Conservation (phyloP, 768 basidiomycete species). For the Kwoniella sp. region DNA sequence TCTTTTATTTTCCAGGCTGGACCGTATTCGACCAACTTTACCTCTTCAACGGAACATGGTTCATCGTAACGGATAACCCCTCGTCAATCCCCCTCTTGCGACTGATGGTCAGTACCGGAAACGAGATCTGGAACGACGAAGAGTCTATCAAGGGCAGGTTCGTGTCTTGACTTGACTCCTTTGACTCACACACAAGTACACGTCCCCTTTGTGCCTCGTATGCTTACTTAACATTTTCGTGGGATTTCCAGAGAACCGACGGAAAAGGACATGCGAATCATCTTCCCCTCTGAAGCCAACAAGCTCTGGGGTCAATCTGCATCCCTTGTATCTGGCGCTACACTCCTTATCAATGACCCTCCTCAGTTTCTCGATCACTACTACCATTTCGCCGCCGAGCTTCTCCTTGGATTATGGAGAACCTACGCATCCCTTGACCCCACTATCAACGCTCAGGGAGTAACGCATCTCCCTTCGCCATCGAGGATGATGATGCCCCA, state of each 20-base stretch:
- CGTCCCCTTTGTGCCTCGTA: too few relatives aligned
- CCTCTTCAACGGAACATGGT: slow-evolving; percentile 76
- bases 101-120: slow-evolving; percentile 71
- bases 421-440: slow-evolving; percentile 81
- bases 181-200: too few relatives aligned
- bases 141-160: slow-evolving; percentile 60
- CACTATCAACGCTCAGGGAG: slow-evolving; percentile 66
- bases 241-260: slow-evolving; percentile 63
- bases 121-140: slow-evolving; percentile 64
- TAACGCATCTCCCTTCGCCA: slow-evolving; percentile 71
- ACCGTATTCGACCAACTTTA: slow-evolving; percentile 84
- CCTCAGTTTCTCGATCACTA: slow-evolving; percentile 87
- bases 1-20: slow-evolving; percentile 67
- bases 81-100: slow-evolving; percentile 66
- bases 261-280: slow-evolving; percentile 74
- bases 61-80: slow-evolving; percentile 76
- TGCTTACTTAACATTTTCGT: background rate
- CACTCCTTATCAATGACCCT: slow-evolving; percentile 81
- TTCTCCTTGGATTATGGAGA: slow-evolving; percentile 89
- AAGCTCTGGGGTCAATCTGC: slow-evolving; percentile 72
- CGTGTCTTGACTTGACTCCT: slow-evolving; percentile 11
- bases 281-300: slow-evolving; percentile 69
- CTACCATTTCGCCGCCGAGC: slow-evolving; percentile 90
- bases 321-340: slow-evolving; percentile 72
- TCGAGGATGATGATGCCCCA: slow-evolving; percentile 76